Evolutionary conservation across 176 grass and related monocot species (phyloP).

Genomic region (Juncus effusus): DNA sequence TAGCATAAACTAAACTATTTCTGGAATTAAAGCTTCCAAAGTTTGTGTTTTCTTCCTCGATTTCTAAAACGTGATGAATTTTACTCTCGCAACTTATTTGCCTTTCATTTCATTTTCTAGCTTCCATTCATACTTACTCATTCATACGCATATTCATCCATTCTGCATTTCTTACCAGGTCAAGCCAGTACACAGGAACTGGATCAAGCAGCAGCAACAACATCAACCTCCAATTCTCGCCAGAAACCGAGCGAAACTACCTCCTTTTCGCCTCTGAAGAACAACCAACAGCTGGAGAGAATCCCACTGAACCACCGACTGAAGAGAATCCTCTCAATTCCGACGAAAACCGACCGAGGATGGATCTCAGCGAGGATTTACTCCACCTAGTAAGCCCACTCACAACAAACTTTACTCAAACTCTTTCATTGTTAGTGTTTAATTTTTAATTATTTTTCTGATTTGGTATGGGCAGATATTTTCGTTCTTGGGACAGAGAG

Average conservation of each 20-base stretch:
- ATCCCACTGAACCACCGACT: slow-evolving; percentile 11
- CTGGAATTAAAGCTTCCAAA: not conserved
- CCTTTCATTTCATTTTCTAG: slow-evolving; percentile 9
- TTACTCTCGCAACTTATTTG: not conserved
- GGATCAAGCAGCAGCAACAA: slow-evolving; percentile 19
- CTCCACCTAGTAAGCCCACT: slow-evolving; percentile 60
- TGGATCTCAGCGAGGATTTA: slow-evolving; percentile 97
- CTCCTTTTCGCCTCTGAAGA: slow-evolving; percentile 43
- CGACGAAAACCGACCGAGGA: slow-evolving; percentile 56
- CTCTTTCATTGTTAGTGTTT: too few relatives aligned
- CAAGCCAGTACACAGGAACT: slow-evolving; percentile 28
- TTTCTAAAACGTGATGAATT: not conserved
- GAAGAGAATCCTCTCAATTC: slow-evolving; percentile 22
- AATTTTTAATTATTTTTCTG: slow-evolving; percentile 6
- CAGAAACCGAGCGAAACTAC: slow-evolving; percentile 46
- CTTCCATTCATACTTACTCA: too few relatives aligned
- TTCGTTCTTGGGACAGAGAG: slow-evolving; percentile 83
- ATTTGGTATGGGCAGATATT: slow-evolving; percentile 65
- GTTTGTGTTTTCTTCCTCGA: not conserved
- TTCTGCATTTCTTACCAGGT: too few relatives aligned
- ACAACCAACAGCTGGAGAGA: slow-evolving; percentile 6
- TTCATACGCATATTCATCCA: too few relatives aligned
- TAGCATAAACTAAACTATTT: not conserved
- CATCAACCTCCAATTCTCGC: slow-evolving; percentile 19
- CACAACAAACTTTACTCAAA: too few relatives aligned